phyloP scores from a whole-genome alignment of 768 basidiomycete genomes.

The Naganishia randhawae region DNA sequence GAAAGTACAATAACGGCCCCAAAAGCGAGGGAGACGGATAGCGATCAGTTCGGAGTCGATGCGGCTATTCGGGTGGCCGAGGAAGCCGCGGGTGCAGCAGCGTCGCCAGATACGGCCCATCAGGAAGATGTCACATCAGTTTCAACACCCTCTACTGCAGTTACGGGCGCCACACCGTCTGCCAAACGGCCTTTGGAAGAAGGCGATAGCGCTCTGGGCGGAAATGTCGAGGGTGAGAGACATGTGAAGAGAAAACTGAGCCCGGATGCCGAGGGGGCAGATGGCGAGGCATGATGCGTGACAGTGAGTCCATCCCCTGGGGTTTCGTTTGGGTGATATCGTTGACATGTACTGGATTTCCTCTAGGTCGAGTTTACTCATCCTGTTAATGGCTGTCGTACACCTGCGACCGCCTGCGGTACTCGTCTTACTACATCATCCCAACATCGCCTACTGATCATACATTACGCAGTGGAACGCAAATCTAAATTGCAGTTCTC shows the following conservation, averaged over 20 bases:
- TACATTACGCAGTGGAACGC: neutral
- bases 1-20: too few relatives aligned
- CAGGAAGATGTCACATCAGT: neutral
- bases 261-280: neutral
- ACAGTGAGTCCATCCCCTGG: too few relatives aligned
- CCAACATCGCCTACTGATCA: neutral
- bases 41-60: slow-evolving; percentile 16
- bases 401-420: neutral
- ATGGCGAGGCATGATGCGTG: neutral
- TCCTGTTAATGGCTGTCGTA: neutral
- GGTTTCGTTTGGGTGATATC: neutral
- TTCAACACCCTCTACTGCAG: neutral
- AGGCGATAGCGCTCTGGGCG: neutral
- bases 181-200: neutral
- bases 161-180: neutral
- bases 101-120: neutral
- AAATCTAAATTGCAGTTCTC: neutral
- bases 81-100: neutral
- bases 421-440: neutral
- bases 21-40: neutral
- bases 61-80: slow-evolving; percentile 9
- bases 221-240: neutral
- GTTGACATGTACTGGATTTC: too few relatives aligned
- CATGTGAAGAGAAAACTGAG: slow-evolving; percentile 12
- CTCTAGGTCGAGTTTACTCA: neutral